Conservation (phyloP, 306 rosid genomes). For the Inga oerstediana region DNA sequence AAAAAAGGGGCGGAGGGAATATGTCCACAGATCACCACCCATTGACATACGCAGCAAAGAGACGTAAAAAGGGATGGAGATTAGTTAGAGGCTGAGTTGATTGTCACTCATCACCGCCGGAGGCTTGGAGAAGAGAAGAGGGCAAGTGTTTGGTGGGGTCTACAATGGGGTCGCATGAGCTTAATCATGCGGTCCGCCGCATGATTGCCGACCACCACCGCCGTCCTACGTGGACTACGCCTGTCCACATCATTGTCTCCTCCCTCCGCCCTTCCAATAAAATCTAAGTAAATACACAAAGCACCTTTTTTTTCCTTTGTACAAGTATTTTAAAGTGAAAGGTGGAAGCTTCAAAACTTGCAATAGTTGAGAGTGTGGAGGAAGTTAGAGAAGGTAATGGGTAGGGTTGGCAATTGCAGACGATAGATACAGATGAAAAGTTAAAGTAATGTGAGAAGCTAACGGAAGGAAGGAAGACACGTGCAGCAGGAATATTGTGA, state of each 20-base stretch:
- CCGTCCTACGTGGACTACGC: constrained; percentile 72
- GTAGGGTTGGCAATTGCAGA: not conserved
- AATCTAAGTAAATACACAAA: too few relatives aligned
- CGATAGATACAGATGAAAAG: not conserved
- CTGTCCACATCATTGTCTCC: constrained; percentile 42
- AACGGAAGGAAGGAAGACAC: constrained; percentile 17
- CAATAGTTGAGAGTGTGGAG: not conserved
- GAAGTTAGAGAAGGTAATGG: not conserved
- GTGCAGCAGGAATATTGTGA: constrained; percentile 35
- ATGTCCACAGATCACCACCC: too few relatives aligned
- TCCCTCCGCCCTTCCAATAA: not conserved
- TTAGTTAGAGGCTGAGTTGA: not conserved
- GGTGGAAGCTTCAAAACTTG: not conserved
- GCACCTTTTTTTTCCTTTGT: not conserved
- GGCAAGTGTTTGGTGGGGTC: constrained; percentile 51
- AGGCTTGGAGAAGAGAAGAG: not conserved
- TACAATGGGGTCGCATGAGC: constrained; percentile 32
- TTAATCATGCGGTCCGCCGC: constrained; percentile 72
- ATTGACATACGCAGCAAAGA: not conserved
- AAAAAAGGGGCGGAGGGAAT: too few relatives aligned
- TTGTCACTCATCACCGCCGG: constrained; percentile 37
- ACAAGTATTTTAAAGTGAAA: not conserved
- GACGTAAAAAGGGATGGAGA: not conserved
- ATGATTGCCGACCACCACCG: constrained; percentile 66
- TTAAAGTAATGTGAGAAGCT: constrained; percentile 6